Evolutionary conservation across 139 green algal genomes (phyloP).

Genomic region (Nannochloris sp.): DNA sequence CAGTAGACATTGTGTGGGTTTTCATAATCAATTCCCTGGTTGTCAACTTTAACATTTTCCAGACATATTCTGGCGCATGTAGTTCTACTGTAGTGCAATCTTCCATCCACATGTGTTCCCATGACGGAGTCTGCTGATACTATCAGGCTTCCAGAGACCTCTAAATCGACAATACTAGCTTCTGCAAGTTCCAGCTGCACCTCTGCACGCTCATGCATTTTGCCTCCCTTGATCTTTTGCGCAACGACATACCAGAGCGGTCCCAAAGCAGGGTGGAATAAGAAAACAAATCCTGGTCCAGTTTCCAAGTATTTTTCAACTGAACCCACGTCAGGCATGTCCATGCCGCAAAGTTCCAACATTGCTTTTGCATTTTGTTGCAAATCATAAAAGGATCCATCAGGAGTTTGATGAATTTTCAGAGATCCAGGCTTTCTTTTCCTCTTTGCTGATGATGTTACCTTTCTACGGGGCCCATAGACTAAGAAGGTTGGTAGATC

Average conservation of each 20-base stretch:
- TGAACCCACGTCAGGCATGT: constrained; percentile 40
- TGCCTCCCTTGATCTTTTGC: constrained; percentile 87
- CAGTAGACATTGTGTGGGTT: constrained; percentile 68
- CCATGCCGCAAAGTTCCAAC: constrained; percentile 50
- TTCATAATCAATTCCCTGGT: constrained; percentile 79
- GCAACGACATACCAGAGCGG: constrained; percentile 91
- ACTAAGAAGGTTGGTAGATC: constrained; percentile 80
- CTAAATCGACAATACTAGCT: constrained; percentile 49
- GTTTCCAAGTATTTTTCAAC: constrained; percentile 60
- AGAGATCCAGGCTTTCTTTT: constrained; percentile 50
- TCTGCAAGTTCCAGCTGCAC: constrained; percentile 73
- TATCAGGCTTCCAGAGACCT: constrained; percentile 67
- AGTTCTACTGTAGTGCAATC: constrained; percentile 4
- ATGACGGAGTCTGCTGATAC: constrained; percentile 42
- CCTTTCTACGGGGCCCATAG: constrained; percentile 71
- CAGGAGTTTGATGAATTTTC: constrained; percentile 84
- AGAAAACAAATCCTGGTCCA: constrained; percentile 81
- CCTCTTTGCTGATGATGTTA: constrained; percentile 83
- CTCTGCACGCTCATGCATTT: constrained; percentile 46
- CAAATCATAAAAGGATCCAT: constrained; percentile 94
- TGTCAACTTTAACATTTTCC: constrained; percentile 69
- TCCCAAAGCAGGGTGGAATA: constrained; percentile 84
- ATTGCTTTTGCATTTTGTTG: constrained; percentile 78
- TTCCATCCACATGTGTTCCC: constrained; percentile 24
- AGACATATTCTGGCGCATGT: constrained; percentile 68